Conservation (phyloP, 2,329 filamentous ascomycete genomes). For the Ophiostoma fasciatum region DNA sequence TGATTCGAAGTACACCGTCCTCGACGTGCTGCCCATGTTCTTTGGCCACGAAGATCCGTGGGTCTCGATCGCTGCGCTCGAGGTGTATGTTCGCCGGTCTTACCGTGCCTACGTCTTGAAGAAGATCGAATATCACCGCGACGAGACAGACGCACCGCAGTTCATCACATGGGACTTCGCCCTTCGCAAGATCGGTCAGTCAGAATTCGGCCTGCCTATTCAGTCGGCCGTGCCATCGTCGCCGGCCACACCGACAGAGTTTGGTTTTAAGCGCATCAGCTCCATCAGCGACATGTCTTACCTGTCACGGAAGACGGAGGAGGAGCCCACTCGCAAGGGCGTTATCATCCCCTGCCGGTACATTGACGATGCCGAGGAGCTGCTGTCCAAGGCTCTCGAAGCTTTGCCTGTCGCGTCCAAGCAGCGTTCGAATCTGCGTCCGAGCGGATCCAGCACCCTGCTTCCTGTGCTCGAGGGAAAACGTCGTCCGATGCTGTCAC, state of each 20-base stretch:
- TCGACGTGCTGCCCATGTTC: constrained; percentile 89
- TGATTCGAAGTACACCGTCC: constrained; percentile 96
- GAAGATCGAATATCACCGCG: constrained; percentile 72
- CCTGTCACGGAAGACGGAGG: constrained; percentile 54
- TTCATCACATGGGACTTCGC: constrained; percentile 94
- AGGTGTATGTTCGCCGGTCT: constrained; percentile 90
- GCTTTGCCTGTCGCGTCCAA: constrained; percentile 46
- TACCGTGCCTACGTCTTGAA: constrained; percentile 94
- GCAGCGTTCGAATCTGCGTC: constrained; percentile 25
- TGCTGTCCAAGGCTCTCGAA: constrained; percentile 71
- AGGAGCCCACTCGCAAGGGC: constrained; percentile 77
- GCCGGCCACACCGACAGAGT: constrained; percentile 58
- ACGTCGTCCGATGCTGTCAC: constrained; percentile 42
- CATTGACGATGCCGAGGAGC: constrained; percentile 85
- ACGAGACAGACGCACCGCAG: constrained; percentile 51
- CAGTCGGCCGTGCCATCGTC: constrained; percentile 71
- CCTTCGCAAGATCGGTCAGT: constrained; percentile 81
- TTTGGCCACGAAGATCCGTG: constrained; percentile 89
- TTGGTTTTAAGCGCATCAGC: constrained; percentile 64
- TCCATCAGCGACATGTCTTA: constrained; percentile 97
- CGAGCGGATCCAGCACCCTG: constrained; percentile 33
- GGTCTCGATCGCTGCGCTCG: constrained; percentile 84
- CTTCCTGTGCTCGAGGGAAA: constrained; percentile 61
- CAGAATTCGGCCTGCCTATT: constrained; percentile 73
- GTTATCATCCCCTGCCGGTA: constrained; percentile 89